Evolutionary conservation across 2,329 filamentous ascomycete species (phyloP).

Genomic region (Fusarium sp.): DNA sequence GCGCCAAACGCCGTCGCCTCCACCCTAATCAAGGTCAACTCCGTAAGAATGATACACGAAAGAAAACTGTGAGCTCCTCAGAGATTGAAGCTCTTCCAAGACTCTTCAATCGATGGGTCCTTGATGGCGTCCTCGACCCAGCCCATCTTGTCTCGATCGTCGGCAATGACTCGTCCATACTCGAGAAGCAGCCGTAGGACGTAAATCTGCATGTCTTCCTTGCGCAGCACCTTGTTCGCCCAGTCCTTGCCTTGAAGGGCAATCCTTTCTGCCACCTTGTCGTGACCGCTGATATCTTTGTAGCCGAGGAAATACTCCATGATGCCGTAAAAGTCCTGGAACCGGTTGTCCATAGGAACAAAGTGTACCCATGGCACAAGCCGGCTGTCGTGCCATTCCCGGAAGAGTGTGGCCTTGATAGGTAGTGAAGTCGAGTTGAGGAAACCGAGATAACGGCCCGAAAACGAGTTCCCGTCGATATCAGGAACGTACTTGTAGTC

Average conservation of each 20-base stretch:
- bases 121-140: constrained; percentile 63
- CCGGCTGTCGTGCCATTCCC: constrained; percentile 83
- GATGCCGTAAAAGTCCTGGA: constrained; percentile 76
- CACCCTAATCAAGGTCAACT: constrained; percentile 36
- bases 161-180: constrained; percentile 67
- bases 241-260: constrained; percentile 73
- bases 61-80: constrained; percentile 1
- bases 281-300: constrained; percentile 58
- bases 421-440: constrained; percentile 75
- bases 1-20: constrained; percentile 40
- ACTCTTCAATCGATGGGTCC: constrained; percentile 48
- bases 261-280: constrained; percentile 71
- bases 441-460: constrained; percentile 75
- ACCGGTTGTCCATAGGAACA: constrained; percentile 81
- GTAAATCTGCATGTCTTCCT: constrained; percentile 80
- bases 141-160: constrained; percentile 63
- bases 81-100: constrained; percentile 47
- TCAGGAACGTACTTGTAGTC: constrained; percentile 77
- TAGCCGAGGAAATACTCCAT: constrained; percentile 80
- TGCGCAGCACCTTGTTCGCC: constrained; percentile 74
- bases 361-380: constrained; percentile 84
- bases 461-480: constrained; percentile 80
- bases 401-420: constrained; percentile 81
- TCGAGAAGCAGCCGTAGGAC: constrained; percentile 72
- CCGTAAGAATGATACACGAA: constrained; percentile 24